Percentiles rank a stretch among this genome's conserved stretches.
Evolutionary conservation across 805 yeast genomes (phyloP).

Genomic region (Komagataella kurtzmanii): DNA sequence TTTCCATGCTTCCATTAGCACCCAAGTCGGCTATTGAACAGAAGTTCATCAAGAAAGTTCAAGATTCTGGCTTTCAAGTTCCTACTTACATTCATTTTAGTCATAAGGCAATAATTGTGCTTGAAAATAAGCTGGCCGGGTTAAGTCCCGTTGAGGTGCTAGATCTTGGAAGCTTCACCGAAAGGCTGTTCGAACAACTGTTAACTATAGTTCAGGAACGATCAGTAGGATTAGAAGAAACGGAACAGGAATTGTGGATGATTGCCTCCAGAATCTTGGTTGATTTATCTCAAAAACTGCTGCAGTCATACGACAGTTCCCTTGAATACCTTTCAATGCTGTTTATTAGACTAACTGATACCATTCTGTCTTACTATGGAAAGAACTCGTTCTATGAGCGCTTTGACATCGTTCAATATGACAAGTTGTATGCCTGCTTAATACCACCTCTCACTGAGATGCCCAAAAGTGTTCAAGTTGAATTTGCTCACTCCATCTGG

Average conservation of each 20-base stretch:
- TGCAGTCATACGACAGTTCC: not conserved
- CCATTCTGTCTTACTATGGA: not conserved
- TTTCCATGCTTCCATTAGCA: slow-evolving; percentile 47
- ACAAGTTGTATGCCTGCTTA: not conserved
- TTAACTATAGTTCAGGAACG: not conserved
- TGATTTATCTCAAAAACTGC: not conserved
- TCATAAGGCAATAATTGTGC: slow-evolving; percentile 26
- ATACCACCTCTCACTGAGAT: not conserved
- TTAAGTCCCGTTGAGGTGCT: not conserved
- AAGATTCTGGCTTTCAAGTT: slow-evolving; percentile 23
- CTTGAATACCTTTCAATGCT: not conserved
- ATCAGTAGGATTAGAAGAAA: not conserved
- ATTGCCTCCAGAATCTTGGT: not conserved
- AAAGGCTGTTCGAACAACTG: not conserved
- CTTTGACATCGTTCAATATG: not conserved
- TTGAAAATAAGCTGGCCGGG: slow-evolving; percentile 23
- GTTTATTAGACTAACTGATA: not conserved
- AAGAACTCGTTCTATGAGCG: not conserved
- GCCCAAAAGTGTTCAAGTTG: not conserved
- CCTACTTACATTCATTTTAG: slow-evolving; percentile 57
- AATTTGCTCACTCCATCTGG: slow-evolving; percentile 27
- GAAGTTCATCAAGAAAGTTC: slow-evolving; percentile 28
- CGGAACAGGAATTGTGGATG: not conserved
- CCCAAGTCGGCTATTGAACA: slow-evolving; percentile 42
- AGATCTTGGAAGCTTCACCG: not conserved